Evolutionary conservation across 441 rosid species (phyloP).

Genomic region (Syzygium syzygioides): DNA sequence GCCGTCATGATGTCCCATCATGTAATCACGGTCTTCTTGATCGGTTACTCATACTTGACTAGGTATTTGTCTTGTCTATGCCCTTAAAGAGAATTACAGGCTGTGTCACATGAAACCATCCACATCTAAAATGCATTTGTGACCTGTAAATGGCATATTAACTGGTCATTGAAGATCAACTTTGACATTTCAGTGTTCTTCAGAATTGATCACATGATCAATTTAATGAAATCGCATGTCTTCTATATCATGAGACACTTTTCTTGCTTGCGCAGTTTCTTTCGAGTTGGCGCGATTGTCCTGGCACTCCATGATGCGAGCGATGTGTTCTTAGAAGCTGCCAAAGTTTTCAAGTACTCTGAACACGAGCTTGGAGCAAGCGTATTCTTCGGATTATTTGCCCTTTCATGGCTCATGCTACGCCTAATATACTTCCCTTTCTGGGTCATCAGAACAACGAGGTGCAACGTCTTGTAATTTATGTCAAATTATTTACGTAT

Average conservation of each 20-base stretch:
- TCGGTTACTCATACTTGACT: conserved; percentile 1
- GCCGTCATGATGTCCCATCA: conserved; percentile 12
- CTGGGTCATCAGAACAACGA: conserved; percentile 11
- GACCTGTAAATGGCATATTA: neutral
- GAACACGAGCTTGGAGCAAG: neutral
- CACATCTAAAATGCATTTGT: neutral
- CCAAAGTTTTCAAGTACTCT: conserved; percentile 9
- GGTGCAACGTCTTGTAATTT: neutral
- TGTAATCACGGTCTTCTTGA: neutral
- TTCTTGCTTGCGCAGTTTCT: neutral
- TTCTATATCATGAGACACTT: neutral
- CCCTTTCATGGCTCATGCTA: neutral
- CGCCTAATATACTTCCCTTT: conserved; percentile 8
- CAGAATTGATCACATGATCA: neutral
- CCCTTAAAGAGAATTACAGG: neutral
- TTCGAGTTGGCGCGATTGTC: conserved; percentile 5
- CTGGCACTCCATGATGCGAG: conserved; percentile 15
- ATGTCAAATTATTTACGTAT: neutral
- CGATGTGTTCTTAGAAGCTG: conserved; percentile 11
- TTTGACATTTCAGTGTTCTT: neutral
- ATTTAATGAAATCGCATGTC: neutral
- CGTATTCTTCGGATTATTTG: neutral
- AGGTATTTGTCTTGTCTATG: conserved; percentile 3
- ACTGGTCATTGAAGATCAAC: neutral
- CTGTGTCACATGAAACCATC: neutral